Evolutionary conservation across 371 early-diverging fungal species (phyloP), one percentile per base, ranked within the genome.

Genomic region (Haplosporangium sp.): DNA sequence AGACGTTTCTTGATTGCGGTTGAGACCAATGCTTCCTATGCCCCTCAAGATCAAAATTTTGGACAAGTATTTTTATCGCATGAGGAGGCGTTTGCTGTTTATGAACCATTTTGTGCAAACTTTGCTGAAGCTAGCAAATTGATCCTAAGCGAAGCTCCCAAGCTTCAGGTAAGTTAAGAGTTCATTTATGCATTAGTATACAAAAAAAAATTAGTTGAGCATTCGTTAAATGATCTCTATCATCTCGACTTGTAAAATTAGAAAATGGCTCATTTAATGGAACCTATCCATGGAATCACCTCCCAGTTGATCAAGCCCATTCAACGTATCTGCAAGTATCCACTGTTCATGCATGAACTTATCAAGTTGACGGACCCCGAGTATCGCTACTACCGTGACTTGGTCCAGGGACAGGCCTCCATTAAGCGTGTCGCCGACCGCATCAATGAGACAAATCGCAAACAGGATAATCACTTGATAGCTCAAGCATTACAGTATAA

Each of bases 271-370:
- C 87, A 91, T 67, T 82, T 96, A 20, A 84, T 97, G 61, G 96
- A 98, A 65, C 96, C 97, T 9, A 89, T 85, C 40, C 93, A 94
- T 66, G 93, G 93, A 71, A 86, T 99, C 61, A 97, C 93, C 20
- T 95, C 96, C 17, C 88, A 95, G 83, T 88, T 99, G 53, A 97
- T 99, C 85, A 96, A 96, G 84, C 99, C 99, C 1, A 92, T 98
- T 1, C 99, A 99, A 85, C 92, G 99, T 67, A 93, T 98, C 68
- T 96, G 97, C 88, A 97, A 96, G 87, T 99, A 98, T 84, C 96
- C 97, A 27, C 86, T 97, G 38, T 89, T 97, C 57, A 87, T 98
- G 74, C 86, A 90, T 64, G 95, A 97, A 76, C 89, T 98, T 63
- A 85, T 95, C 77, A 96, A 95, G 83, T 88, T 89, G 71, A 92